Base-by-base conservation (phyloP, 768 basidiomycete genomes). In the Naganishia onofrii region DNA sequence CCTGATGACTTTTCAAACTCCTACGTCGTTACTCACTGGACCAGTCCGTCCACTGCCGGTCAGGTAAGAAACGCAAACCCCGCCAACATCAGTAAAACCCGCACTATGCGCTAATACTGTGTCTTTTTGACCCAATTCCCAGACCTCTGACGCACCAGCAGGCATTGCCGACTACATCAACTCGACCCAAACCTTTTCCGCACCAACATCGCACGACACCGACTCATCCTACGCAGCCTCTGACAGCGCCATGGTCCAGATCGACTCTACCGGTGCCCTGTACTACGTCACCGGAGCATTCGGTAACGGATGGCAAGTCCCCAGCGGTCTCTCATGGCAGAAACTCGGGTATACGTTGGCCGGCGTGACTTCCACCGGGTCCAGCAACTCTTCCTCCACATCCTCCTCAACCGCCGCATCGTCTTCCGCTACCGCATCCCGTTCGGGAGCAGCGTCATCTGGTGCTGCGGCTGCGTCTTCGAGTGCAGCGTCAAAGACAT, bases 1-100 rank as follows among this genome's bases (percentile, higher is more conserved):
- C 90, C 91, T 23, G 84, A 88, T 77, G 88, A 92, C 77, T 86
- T 86, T 72, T 87, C 86, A 21, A 83, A 84, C 28, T 88, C 88
- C n/a, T 91, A 89, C 74, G 84, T 92, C 57, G 82, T 90, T 78
- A 87, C 77, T 26, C 80, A 81, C 73, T 81, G 78, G 78, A 81
- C 80, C 44, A 75, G 78, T 69, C 77, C 76, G 67, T 38, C 72
- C 15, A 55, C 65, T 19, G 67, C 34, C 34, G 29, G 67, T 60
- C 36, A 32, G 34, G 63, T 65, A 60, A 54, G 69, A 12, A n/a
- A n/a, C n/a, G 23, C 55, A 63, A 2, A n/a, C 3, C 13, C 48
- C 48, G 13, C 19, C 15, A 0, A 29, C n/a, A 32, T 60, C 28
- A 38, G 12, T 12, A n/a, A n/a, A 17, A 19, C 67, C 15, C 13